phyloP scores from a whole-genome alignment of 192 early-diverging fungal species.

The Phlyctochytrium planicorne region DNA sequence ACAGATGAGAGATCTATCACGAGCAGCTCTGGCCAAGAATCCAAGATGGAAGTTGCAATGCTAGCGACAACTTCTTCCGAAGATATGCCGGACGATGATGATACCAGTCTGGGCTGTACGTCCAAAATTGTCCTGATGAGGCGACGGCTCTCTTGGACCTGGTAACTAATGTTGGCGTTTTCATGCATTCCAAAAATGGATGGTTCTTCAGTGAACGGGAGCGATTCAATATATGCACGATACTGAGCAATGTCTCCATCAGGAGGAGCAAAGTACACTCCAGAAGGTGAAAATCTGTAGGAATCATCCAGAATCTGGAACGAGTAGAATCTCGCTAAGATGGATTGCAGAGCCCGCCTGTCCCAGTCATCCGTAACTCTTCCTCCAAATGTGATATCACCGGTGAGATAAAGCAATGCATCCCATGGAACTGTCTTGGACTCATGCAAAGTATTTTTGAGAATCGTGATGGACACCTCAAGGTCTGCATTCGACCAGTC shows the following conservation, averaged over 20 bases:
- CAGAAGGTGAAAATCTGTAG: constrained; percentile 52
- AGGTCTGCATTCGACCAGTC: constrained; percentile 61
- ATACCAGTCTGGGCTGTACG: constrained; percentile 55
- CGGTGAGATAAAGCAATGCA: constrained; percentile 55
- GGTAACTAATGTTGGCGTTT: constrained; percentile 66
- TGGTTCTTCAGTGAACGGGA: constrained; percentile 61
- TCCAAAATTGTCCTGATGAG: constrained; percentile 56
- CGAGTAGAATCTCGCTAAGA: constrained; percentile 53
- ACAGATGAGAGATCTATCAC: constrained; percentile 40
- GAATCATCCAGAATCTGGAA: constrained; percentile 47
- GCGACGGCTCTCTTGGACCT: constrained; percentile 56
- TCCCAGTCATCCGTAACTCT: constrained; percentile 68
- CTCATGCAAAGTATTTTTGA: constrained; percentile 52
- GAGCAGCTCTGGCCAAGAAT: constrained; percentile 45
- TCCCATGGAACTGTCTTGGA: constrained; percentile 56
- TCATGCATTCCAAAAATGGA: constrained; percentile 68
- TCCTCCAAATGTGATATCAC: constrained; percentile 66
- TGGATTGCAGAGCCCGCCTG: constrained; percentile 50
- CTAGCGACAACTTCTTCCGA: constrained; percentile 53
- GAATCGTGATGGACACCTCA: constrained; percentile 51
- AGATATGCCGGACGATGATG: constrained; percentile 35
- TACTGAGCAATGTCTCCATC: constrained; percentile 50
- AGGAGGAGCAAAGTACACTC: constrained; percentile 56
- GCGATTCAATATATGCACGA: constrained; percentile 51
- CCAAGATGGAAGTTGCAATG: constrained; percentile 48